phyloP scores from a whole-genome alignment of 306 rosid species.

The Lathyrus tuberosus region DNA sequence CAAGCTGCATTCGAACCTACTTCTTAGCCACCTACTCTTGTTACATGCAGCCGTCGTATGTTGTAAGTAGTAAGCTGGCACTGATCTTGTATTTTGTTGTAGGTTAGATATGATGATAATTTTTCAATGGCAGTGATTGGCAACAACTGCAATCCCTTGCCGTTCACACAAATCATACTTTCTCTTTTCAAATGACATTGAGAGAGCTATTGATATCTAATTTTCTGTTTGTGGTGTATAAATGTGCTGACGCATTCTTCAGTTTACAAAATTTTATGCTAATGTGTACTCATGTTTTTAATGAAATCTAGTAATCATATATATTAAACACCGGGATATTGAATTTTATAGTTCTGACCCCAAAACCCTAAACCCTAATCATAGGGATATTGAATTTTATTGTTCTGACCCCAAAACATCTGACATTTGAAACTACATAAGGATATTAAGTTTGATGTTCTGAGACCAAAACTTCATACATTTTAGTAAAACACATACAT shows the following conservation, averaged over 20 bases:
- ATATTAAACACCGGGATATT: neutral
- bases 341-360: neutral
- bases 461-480: neutral
- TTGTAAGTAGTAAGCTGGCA: conserved; percentile 32
- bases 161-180: neutral
- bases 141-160: neutral
- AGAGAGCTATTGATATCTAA: neutral
- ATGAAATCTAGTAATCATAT: neutral
- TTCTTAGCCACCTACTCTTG: conserved; percentile 45
- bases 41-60: neutral
- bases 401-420: neutral
- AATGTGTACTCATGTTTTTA: neutral
- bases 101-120: conserved; percentile 17
- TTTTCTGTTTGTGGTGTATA: neutral
- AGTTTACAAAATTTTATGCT: neutral
- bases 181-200: conserved; percentile 1
- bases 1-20: conserved; percentile 79
- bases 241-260: neutral
- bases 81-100: conserved; percentile 29
- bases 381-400: conserved; percentile 17
- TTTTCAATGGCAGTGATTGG: conserved; percentile 1
- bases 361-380: neutral
- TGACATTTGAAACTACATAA: neutral
- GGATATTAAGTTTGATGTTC: conserved; percentile 14
- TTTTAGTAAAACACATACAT: neutral